phyloP scores from a whole-genome alignment of 345 rosid species.

The Limnanthes douglasii region DNA sequence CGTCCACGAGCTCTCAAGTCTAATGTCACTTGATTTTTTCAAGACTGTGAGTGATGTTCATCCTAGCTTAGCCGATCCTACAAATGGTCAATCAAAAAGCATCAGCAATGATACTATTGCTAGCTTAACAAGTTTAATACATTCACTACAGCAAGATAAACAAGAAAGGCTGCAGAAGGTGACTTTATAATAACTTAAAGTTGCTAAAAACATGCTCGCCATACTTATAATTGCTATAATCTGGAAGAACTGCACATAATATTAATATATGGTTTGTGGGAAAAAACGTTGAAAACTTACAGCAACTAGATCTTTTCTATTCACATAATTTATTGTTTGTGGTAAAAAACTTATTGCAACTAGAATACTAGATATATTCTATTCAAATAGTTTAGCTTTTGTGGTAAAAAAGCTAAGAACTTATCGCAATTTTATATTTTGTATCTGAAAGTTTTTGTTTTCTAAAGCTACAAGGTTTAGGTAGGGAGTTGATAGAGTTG shows the following conservation, averaged over 20 bases:
- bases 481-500: conserved; percentile 35
- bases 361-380: too few relatives aligned
- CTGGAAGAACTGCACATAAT: too few relatives aligned
- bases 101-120: conserved; percentile 83
- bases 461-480: conserved; percentile 61
- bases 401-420: too few relatives aligned
- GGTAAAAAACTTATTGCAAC: not conserved
- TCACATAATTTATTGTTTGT: not conserved
- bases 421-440: too few relatives aligned
- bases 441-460: conserved; percentile 3
- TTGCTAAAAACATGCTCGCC: too few relatives aligned
- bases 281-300: too few relatives aligned
- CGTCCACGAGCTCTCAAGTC: conserved; percentile 51
- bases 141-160: conserved; percentile 53
- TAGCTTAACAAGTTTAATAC: conserved; percentile 29
- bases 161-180: conserved; percentile 66
- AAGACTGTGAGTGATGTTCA: conserved; percentile 42
- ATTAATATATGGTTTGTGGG: too few relatives aligned
- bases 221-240: too few relatives aligned
- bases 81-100: conserved; percentile 41
- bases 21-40: conserved; percentile 55
- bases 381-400: too few relatives aligned
- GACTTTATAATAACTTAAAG: conserved; percentile 8
- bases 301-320: too few relatives aligned
- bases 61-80: conserved; percentile 34